Percentiles rank a stretch among this genome's conserved stretches.
These are phyloP conservation scores for Xerocomellus dryophilus DNA, from an alignment of 768 basidiomycete species.

Conservation along the genomic window DNA sequence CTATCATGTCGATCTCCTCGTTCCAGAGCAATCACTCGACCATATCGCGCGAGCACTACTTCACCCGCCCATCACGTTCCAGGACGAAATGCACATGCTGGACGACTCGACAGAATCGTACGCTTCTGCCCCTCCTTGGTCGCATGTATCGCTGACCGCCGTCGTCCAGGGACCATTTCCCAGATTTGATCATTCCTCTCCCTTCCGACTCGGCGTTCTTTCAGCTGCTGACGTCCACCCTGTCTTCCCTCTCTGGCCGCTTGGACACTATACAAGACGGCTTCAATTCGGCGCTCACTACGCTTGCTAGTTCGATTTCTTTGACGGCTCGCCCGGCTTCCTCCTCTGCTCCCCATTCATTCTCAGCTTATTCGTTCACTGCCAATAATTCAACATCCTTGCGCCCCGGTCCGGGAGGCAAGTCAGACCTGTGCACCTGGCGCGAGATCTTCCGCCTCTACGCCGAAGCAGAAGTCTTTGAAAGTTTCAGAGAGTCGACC, in stretches of 20 bases:
- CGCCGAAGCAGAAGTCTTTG: constrained; percentile 82
- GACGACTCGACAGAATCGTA: constrained; percentile 6
- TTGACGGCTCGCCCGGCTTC: constrained; percentile 33
- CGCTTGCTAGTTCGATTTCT: constrained; percentile 43
- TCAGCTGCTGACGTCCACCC: constrained; percentile 58
- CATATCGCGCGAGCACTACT: constrained; percentile 7
- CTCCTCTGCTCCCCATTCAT: constrained; percentile 27
- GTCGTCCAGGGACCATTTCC: constrained; percentile 2
- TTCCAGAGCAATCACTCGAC: constrained; percentile 10
- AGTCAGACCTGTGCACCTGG: constrained; percentile 80
- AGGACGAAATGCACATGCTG: background rate
- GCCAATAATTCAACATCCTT: constrained; percentile 26
- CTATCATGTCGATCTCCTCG: constrained; percentile 10
- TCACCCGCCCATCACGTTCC: background rate
- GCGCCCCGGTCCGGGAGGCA: constrained; percentile 37
- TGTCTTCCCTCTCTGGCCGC: constrained; percentile 54
- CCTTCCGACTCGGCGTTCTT: constrained; percentile 82
- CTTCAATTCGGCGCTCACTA: constrained; percentile 46
- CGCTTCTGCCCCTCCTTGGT: background rate
- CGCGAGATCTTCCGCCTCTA: constrained; percentile 87
- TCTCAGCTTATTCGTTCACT: constrained; percentile 33
- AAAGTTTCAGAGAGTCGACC: constrained; percentile 59
- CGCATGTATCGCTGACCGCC: background rate
- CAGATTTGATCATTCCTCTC: constrained; percentile 74
- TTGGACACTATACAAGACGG: constrained; percentile 47